Evolutionary conservation across 495 filamentous ascomycete genomes (phyloP).

Genomic region (Aspergillus cristatus): DNA sequence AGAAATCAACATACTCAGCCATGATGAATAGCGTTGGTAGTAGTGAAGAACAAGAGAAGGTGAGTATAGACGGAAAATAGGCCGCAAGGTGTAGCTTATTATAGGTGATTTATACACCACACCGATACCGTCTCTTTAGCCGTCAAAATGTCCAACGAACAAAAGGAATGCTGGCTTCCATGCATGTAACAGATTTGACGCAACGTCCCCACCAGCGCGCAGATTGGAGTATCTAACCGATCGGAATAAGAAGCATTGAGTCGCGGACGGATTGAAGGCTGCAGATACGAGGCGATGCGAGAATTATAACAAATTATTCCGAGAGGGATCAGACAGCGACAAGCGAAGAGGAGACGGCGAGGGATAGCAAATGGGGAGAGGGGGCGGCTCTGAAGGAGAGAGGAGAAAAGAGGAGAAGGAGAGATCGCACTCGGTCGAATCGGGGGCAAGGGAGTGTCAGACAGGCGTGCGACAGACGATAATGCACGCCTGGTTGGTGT

Average conservation of each 20-base stretch:
- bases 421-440: no score
- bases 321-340: not conserved
- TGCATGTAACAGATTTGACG: conserved; percentile 5
- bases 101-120: not conserved
- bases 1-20: conserved; percentile 34
- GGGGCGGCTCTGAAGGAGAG: conserved; percentile 1
- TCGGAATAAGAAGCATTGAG: conserved; percentile 14
- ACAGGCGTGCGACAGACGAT: no score
- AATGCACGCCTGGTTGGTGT: no score
- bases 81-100: no score
- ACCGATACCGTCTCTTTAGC: conserved; percentile 3
- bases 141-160: conserved; percentile 4
- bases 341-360: conserved; percentile 2
- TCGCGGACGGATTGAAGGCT: conserved; percentile 2
- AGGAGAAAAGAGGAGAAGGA: conserved; percentile 3
- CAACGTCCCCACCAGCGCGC: conserved; percentile 13
- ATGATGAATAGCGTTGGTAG: conserved; percentile 18
- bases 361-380: not conserved
- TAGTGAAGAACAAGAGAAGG: conserved; percentile 18
- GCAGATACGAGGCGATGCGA: conserved; percentile 1
- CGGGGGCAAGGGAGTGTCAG: no score
- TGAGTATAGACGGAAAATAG: conserved; percentile 15
- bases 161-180: conserved; percentile 3
- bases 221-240: conserved; percentile 9
- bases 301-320: conserved; percentile 3